A percentile compares a stretch with the other conserved stretches of the same genome.
Conservation (phyloP, 305 asterid species). For the Vinca major region DNA sequence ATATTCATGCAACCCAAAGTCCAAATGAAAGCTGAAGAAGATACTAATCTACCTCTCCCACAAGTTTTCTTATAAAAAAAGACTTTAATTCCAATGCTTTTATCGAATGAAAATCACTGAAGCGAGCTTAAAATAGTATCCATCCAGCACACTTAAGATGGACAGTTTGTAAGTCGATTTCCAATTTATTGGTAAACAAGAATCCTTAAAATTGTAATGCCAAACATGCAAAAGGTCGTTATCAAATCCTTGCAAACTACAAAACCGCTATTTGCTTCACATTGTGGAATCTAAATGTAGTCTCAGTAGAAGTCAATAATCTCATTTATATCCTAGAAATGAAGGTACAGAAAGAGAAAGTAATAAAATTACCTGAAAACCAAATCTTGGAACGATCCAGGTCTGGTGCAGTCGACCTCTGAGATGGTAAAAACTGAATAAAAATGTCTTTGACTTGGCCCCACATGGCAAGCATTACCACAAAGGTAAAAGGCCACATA, state of each 20-base stretch:
- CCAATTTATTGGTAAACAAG: not conserved
- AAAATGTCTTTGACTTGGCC: conserved; percentile 70
- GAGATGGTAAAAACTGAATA: conserved; percentile 58
- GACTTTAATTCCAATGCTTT: not conserved
- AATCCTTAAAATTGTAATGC: too few relatives aligned
- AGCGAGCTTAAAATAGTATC: not conserved
- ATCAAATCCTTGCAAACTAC: not conserved
- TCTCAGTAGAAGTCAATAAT: conserved; percentile 3
- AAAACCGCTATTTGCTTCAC: not conserved
- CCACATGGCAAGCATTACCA: conserved; percentile 77
- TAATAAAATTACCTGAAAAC: conserved; percentile 56
- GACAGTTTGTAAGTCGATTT: not conserved
- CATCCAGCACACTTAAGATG: not conserved
- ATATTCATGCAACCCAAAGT: not conserved
- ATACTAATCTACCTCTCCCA: not conserved
- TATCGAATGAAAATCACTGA: not conserved
- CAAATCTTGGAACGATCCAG: conserved; percentile 83
- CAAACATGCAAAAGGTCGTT: not conserved
- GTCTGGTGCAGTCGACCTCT: conserved; percentile 62
- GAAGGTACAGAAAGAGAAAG: not conserved
- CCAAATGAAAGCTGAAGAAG: not conserved
- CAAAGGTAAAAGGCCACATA: conserved; percentile 52
- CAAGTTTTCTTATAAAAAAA: too few relatives aligned
- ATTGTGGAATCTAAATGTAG: not conserved
- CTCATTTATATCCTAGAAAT: too few relatives aligned